Evolutionary conservation across 352 stramenopile species (phyloP), one percentile per base, ranked within the genome.

Genomic region (Pythium rishiriense): DNA sequence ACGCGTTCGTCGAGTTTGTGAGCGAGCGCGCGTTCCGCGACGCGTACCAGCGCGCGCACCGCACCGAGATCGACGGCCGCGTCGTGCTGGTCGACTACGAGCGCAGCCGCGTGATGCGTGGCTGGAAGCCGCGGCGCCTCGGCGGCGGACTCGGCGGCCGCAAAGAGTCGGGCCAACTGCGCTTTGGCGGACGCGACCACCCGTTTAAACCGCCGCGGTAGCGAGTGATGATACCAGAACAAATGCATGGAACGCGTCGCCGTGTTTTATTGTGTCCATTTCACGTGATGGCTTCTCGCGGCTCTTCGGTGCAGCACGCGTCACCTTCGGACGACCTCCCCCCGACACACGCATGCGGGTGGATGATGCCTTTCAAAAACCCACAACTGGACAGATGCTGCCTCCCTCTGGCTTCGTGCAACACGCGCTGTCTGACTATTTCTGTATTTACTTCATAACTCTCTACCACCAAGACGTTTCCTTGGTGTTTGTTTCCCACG

Each of bases 121-220:
- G 79, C 1, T 95, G 86, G 86, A 95, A 95, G 29, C 86, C 86
- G 5, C 74, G 86, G 10, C 79, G 86, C n/a, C 64, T 95, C 17
- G 86, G 86, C 17, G 86, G 86, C 10, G 86, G 86, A 7, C 69
- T 95, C n/a, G 83, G 86, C 3, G 84, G 86, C 0, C 72, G 71
- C 15, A 93, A 93, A 62, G 81, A 95, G 71, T 93, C 84, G 0
- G 86, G 86, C 0, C 86, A 95, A 65, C 74, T 95, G 10, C 86
- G 86, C 43, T 95, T 95, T 69, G 86, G 86, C 8, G 86, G 86
- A 9, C 71, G 83, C 21, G 82, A 93, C 26, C 76, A 74, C n/a
- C 84, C 86, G 17, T 95, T 64, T 33, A 79, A 75, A 21, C 75
- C 79, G 10, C 75, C 82, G 60, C 53, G 58, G 26, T 64, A 35